Evolutionary conservation across 345 rosid species (phyloP).

Genomic region (Heritiera littoralis): DNA sequence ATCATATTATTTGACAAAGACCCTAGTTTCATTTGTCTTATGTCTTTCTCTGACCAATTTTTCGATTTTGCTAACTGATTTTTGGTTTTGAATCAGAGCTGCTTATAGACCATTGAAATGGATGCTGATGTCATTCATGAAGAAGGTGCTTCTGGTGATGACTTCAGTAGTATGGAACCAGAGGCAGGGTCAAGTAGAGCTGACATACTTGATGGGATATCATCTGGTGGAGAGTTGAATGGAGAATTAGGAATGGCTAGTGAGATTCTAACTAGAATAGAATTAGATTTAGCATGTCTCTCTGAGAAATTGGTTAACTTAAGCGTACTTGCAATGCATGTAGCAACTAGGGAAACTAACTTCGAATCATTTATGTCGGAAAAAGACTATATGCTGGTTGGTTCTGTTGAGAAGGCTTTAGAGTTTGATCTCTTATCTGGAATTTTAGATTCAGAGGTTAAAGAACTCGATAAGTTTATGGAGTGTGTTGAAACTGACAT

Average conservation of each 20-base stretch:
- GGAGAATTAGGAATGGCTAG: slow-evolving; percentile 44
- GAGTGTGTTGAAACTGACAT: slow-evolving; percentile 40
- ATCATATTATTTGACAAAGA: not conserved
- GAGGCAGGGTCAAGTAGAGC: slow-evolving; percentile 54
- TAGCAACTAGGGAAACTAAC: slow-evolving; percentile 70
- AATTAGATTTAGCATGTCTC: slow-evolving; percentile 70
- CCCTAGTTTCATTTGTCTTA: not conserved
- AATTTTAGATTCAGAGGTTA: slow-evolving; percentile 64
- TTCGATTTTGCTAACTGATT: slow-evolving; percentile 8
- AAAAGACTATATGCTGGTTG: slow-evolving; percentile 29
- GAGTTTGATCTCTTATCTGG: slow-evolving; percentile 73
- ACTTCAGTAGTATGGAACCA: slow-evolving; percentile 42
- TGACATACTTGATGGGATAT: slow-evolving; percentile 42
- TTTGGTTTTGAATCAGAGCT: slow-evolving; percentile 12
- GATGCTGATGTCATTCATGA: slow-evolving; percentile 41
- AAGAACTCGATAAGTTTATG: slow-evolving; percentile 55
- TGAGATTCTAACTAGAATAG: slow-evolving; percentile 55
- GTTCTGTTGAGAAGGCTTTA: slow-evolving; percentile 53
- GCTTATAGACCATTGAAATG: slow-evolving; percentile 35
- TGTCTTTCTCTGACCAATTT: not conserved
- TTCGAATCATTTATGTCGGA: slow-evolving; percentile 56
- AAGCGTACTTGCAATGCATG: slow-evolving; percentile 69
- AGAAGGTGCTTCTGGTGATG: slow-evolving; percentile 48
- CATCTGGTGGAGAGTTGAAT: slow-evolving; percentile 48
- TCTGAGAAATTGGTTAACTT: slow-evolving; percentile 81